These are phyloP conservation scores for Curvularia spicifera DNA, from an alignment of 2,329 filamentous ascomycete genomes.

Conservation along the genomic window DNA sequence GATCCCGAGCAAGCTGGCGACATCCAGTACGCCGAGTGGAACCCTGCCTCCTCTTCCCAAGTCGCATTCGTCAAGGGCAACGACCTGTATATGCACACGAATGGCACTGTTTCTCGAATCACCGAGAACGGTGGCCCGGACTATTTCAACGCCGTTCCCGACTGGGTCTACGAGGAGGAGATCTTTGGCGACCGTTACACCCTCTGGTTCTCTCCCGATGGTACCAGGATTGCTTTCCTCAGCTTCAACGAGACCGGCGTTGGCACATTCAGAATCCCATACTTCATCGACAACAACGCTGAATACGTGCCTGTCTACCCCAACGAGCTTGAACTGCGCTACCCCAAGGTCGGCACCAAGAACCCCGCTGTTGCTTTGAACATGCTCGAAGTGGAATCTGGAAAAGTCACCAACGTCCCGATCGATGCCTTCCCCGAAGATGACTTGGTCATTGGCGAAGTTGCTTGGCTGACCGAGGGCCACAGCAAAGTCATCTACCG, in stretches of 20 bases:
- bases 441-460: slow-evolving; percentile 70
- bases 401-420: slow-evolving; percentile 55
- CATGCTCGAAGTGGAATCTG: slow-evolving; percentile 60
- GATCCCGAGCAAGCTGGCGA: slow-evolving; percentile 66
- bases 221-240: slow-evolving; percentile 61
- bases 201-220: slow-evolving; percentile 65
- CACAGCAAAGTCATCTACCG: slow-evolving; percentile 69
- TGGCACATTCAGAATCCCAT: slow-evolving; percentile 68
- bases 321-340: slow-evolving; percentile 66
- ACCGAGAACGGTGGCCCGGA: slow-evolving; percentile 67
- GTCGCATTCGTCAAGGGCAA: slow-evolving; percentile 73
- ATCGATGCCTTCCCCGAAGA: slow-evolving; percentile 65
- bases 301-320: slow-evolving; percentile 66
- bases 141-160: slow-evolving; percentile 66
- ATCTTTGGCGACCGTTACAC: slow-evolving; percentile 60
- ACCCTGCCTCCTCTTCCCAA: slow-evolving; percentile 60
- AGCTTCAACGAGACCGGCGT: slow-evolving; percentile 71
- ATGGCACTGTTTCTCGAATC: slow-evolving; percentile 62
- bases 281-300: slow-evolving; percentile 67
- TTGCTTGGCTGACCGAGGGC: slow-evolving; percentile 69
- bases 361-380: slow-evolving; percentile 70
- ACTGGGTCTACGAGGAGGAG: slow-evolving; percentile 70
- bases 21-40: slow-evolving; percentile 71
- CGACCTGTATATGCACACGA: slow-evolving; percentile 66
- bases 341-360: slow-evolving; percentile 71